Percentiles rank a stretch among this genome's conserved stretches.
These are phyloP conservation scores for Chlamydomonas reinhardtii DNA, from an alignment of 163 green algal genomes.

Conservation along the genomic window DNA sequence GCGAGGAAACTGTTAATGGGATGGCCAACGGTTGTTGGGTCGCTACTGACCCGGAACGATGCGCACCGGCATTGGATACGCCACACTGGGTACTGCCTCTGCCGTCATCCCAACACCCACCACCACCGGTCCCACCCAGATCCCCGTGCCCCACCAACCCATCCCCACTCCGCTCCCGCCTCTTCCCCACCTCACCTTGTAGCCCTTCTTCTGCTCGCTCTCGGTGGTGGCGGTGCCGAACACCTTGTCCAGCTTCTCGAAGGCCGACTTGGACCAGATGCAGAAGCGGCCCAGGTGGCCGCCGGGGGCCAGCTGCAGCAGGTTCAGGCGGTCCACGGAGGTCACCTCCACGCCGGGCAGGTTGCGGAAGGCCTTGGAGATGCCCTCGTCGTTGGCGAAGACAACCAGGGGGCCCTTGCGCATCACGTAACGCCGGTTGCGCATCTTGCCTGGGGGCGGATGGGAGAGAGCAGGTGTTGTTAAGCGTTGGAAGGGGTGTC, in stretches of 20 bases:
- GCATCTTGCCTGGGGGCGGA: constrained; percentile 90
- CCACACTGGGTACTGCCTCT: too few relatives aligned
- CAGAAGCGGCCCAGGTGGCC: constrained; percentile 98
- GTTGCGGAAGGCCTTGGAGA: constrained; percentile 97
- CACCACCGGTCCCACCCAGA: too few relatives aligned
- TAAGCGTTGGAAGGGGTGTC: too few relatives aligned
- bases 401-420: constrained; percentile 97
- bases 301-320: constrained; percentile 97
- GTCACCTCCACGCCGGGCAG: constrained; percentile 95
- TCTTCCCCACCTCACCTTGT: constrained; percentile 61
- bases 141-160: too few relatives aligned
- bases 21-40: too few relatives aligned
- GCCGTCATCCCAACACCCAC: background rate
- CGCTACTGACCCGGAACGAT: too few relatives aligned
- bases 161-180: too few relatives aligned
- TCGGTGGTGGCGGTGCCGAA: constrained; percentile 85
- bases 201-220: constrained; percentile 87
- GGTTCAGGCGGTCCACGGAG: constrained; percentile 80
- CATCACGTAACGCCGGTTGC: constrained; percentile 90
- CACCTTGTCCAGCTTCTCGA: constrained; percentile 94
- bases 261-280: constrained; percentile 98
- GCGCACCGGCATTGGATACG: too few relatives aligned
- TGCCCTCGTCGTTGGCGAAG: constrained; percentile 88
- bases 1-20: background rate
- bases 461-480: too few relatives aligned